These are phyloP conservation scores for Citrus inodora DNA, from an alignment of 345 rosid species.

Conservation along the genomic window DNA sequence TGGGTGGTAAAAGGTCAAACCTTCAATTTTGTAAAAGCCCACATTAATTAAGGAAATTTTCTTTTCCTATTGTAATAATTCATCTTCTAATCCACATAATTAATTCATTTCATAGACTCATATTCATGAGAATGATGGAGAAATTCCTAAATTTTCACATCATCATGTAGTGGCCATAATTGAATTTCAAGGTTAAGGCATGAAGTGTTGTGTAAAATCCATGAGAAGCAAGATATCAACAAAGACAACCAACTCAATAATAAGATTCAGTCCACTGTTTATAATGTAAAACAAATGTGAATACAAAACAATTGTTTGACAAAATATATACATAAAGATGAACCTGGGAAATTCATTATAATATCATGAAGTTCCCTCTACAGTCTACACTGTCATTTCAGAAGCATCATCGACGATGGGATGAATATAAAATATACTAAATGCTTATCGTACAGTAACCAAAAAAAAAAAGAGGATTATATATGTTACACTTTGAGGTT, in stretches of 20 bases:
- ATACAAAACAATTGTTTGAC: background rate
- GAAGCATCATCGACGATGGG: background rate
- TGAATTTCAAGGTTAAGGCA: too few relatives aligned
- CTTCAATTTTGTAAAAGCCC: background rate
- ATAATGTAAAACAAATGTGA: background rate
- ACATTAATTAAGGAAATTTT: too few relatives aligned
- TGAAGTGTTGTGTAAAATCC: background rate
- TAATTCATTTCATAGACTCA: too few relatives aligned
- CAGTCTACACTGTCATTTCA: background rate
- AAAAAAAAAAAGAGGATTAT: background rate
- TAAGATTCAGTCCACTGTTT: background rate
- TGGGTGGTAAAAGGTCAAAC: background rate
- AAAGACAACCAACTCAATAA: background rate
- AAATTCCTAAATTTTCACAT: too few relatives aligned
- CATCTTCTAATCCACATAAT: too few relatives aligned
- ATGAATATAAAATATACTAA: slow-evolving; percentile 2
- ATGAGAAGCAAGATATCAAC: background rate
- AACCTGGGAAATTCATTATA: slow-evolving; percentile 2
- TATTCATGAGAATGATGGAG: too few relatives aligned
- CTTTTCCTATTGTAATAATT: too few relatives aligned
- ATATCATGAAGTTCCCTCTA: background rate
- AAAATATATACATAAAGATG: background rate
- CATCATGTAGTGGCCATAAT: background rate
- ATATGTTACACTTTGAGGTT: background rate
- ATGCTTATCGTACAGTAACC: background rate